Base-by-base conservation (phyloP, 75 land plant genomes). In the Selaginella moellendorffii region DNA sequence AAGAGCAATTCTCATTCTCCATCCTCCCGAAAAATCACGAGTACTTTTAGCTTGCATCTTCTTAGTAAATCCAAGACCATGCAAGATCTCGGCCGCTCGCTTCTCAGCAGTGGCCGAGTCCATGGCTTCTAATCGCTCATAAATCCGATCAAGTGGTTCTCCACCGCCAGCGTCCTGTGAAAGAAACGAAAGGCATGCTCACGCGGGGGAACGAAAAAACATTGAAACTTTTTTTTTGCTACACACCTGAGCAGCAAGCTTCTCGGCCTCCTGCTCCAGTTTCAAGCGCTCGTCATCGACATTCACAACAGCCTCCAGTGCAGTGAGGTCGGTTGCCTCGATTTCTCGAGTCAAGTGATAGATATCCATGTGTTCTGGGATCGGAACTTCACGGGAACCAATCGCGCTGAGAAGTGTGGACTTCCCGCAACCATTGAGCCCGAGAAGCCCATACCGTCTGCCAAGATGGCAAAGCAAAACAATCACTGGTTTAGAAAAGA, bases 1-100 rank as follows among this genome's bases (percentile, higher is more conserved):
- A 28, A 93, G 54, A 23, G 98, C 96, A 66, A 93, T 93, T 28
- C 98, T 80, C 98, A 93, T 93, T 21, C 86, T 74, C 98, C 98
- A 93, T 8, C 98, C 98, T 66, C 96, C 96, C 67, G 98, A 93
- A 61, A 93, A 93, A 56, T 88, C 98, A 1, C 79, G 74, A 0
- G 97, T 91, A 68, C 79, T 80, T 69, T 91, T 88, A 1, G 78
- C 64, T 27, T 70, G 72, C 72, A 70, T 89, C 31, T 63, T 63
- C 71, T 86, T 89, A 30, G 54, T 76, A 53, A 83, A 89, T 27
- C 90, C 90, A 58, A 89, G 77, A 14, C 96, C 90, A 79, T 52
- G 77, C 54, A 89, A 72, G 28, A 89, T 89, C 63, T 89, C 87
- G 66, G 96, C 96, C 64, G 87, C 96, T 51, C 96, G 78, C 64